phyloP scores from a whole-genome alignment of 2,329 filamentous ascomycete genomes.

The Epichloe glyceriae region DNA sequence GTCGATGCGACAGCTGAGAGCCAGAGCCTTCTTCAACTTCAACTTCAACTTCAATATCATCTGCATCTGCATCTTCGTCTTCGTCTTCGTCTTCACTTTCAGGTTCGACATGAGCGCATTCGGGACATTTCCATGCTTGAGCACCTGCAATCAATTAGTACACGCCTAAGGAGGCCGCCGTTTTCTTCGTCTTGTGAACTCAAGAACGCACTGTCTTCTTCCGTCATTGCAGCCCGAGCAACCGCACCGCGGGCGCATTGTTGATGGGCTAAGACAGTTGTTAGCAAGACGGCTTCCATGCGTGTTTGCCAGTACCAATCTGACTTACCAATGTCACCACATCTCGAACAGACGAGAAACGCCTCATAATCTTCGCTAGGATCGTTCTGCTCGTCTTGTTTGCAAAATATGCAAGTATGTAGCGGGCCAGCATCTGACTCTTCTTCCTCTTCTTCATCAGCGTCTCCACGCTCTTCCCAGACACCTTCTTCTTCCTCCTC shows the following conservation, averaged over 20 bases:
- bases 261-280: constrained; percentile 58
- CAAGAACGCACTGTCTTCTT: constrained; percentile 18
- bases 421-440: constrained; percentile 16
- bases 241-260: constrained; percentile 68
- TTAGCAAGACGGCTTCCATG: constrained; percentile 20
- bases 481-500: constrained; percentile 17
- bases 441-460: constrained; percentile 2
- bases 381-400: constrained; percentile 69
- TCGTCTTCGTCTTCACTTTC: constrained; percentile 5
- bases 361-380: constrained; percentile 70
- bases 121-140: constrained; percentile 38
- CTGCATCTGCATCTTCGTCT: constrained; percentile 19
- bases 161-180: neutral
- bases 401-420: constrained; percentile 57
- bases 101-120: constrained; percentile 27
- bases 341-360: constrained; percentile 63
- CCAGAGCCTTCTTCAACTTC: constrained; percentile 13
- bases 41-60: constrained; percentile 11
- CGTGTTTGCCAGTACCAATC: constrained; percentile 9
- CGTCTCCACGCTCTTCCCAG: constrained; percentile 5
- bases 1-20: constrained; percentile 16
- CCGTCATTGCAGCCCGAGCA: constrained; percentile 16
- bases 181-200: neutral
- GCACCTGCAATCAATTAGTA: constrained; percentile 22
- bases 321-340: constrained; percentile 68